Percentiles rank a stretch among this genome's conserved stretches.
Evolutionary conservation across 768 basidiomycete genomes (phyloP).

Genomic region (Phlegmacium glaucopus): DNA sequence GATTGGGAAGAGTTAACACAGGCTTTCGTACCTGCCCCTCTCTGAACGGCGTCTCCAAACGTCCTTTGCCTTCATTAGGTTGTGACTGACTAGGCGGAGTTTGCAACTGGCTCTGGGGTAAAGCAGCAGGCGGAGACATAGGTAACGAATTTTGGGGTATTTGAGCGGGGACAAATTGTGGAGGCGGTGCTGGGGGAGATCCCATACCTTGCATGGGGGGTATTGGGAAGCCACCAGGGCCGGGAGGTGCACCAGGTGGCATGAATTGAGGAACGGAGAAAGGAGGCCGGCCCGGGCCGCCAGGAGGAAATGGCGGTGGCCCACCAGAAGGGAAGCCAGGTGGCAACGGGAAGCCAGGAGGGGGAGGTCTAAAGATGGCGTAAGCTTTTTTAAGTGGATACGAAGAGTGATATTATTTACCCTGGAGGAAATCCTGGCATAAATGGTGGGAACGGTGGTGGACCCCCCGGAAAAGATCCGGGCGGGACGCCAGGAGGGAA

Average conservation of each 20-base stretch:
- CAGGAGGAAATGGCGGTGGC: conserved; percentile 27
- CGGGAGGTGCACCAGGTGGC: conserved; percentile 7
- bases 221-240: conserved; percentile 8
- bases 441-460: conserved; percentile 53
- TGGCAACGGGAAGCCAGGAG: conserved; percentile 8
- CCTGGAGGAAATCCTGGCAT: conserved; percentile 54
- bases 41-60: conserved; percentile 5
- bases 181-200: conserved; percentile 19
- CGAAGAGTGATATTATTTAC: conserved; percentile 30
- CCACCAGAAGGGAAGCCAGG: conserved; percentile 19
- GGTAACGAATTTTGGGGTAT: conserved; percentile 3
- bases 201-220: conserved; percentile 10
- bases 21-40: conserved; percentile 18
- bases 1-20: conserved; percentile 49
- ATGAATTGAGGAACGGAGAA: conserved; percentile 17
- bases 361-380: not conserved
- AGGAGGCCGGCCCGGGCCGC: conserved; percentile 12
- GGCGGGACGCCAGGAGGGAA: conserved; percentile 38
- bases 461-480: conserved; percentile 40
- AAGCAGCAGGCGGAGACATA: conserved; percentile 1
- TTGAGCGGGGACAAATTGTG: conserved; percentile 20
- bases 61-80: conserved; percentile 13
- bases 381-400: not conserved
- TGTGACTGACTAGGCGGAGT: conserved; percentile 11
- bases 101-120: conserved; percentile 3